Evolutionary conservation across 768 basidiomycete species (phyloP).

Genomic region (Russula virescens): DNA sequence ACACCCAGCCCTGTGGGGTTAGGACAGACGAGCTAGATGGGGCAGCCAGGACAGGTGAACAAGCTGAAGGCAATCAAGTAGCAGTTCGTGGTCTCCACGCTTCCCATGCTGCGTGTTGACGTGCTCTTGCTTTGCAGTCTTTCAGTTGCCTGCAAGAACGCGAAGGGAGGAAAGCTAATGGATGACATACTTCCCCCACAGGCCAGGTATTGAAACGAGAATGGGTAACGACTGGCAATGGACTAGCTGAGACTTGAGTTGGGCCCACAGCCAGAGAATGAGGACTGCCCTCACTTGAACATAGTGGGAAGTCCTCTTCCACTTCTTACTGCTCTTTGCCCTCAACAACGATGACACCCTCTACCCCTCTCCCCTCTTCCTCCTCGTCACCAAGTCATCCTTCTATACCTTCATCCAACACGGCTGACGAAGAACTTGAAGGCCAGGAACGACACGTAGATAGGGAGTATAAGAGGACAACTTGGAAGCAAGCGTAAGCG

Average conservation of each 20-base stretch:
- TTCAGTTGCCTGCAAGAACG: conserved; percentile 27
- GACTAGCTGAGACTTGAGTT: conserved; percentile 74
- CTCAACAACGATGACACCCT: conserved; percentile 31
- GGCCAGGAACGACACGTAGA: too few species aligned
- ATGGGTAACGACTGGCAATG: conserved; percentile 62
- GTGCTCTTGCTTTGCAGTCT: conserved; percentile 33
- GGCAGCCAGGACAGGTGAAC: conserved; percentile 48
- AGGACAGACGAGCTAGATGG: conserved; percentile 27
- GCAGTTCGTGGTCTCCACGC: conserved; percentile 36
- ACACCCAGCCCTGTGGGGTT: conserved; percentile 25
- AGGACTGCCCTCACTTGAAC: conserved; percentile 43
- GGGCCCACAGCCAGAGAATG: conserved; percentile 58
- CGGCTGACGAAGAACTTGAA: conserved; percentile 47
- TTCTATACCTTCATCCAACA: conserved; percentile 34
- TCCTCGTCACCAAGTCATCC: conserved; percentile 27
- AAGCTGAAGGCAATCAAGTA: conserved; percentile 36
- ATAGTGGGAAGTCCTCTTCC: conserved; percentile 26
- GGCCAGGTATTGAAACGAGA: conserved; percentile 52
- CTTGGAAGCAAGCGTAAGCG: too few species aligned
- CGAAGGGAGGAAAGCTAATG: conserved; percentile 33
- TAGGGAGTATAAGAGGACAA: too few species aligned
- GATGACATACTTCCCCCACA: conserved; percentile 40
- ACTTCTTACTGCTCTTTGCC: conserved; percentile 40
- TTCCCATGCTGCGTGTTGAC: conserved; percentile 47
- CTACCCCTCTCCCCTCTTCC: conserved; percentile 22